Evolutionary conservation across 2,329 filamentous ascomycete genomes (phyloP).

Genomic region (Calonectria pauciramosa): DNA sequence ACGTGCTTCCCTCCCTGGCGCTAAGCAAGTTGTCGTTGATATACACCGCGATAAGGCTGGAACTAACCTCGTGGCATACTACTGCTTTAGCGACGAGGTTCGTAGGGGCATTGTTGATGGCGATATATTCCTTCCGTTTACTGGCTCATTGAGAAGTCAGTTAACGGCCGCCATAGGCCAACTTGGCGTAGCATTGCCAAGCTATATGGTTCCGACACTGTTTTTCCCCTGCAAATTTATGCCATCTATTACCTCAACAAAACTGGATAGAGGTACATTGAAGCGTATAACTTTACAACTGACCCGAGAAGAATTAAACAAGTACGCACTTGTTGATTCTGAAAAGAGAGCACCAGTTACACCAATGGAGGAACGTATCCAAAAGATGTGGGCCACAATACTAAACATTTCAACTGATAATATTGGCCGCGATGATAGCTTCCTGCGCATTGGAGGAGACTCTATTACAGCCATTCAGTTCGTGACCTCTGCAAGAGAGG

Average conservation of each 20-base stretch:
- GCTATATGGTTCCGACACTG: constrained; percentile 36
- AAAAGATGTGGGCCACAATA: constrained; percentile 45
- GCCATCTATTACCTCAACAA: constrained; percentile 33
- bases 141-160: not conserved
- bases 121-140: not conserved
- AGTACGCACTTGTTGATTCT: not conserved
- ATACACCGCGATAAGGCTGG: not conserved
- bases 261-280: constrained; percentile 23
- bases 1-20: not conserved
- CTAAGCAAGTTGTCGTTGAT: constrained; percentile 10
- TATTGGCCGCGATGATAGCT: constrained; percentile 33
- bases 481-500: constrained; percentile 15
- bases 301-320: constrained; percentile 21
- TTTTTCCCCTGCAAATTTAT: constrained; percentile 29
- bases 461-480: constrained; percentile 43
- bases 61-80: not conserved
- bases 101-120: not conserved
- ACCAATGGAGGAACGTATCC: not conserved
- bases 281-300: not conserved
- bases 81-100: too few species aligned
- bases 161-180: not conserved
- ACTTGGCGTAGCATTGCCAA: constrained; percentile 18
- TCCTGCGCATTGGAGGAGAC: constrained; percentile 29
- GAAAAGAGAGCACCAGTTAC: not conserved
- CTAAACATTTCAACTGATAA: constrained; percentile 43